Percentiles rank a stretch among this genome's conserved stretches.
Evolutionary conservation across 495 filamentous ascomycete genomes (phyloP).

Genomic region (Talaromyces proteolyticus): DNA sequence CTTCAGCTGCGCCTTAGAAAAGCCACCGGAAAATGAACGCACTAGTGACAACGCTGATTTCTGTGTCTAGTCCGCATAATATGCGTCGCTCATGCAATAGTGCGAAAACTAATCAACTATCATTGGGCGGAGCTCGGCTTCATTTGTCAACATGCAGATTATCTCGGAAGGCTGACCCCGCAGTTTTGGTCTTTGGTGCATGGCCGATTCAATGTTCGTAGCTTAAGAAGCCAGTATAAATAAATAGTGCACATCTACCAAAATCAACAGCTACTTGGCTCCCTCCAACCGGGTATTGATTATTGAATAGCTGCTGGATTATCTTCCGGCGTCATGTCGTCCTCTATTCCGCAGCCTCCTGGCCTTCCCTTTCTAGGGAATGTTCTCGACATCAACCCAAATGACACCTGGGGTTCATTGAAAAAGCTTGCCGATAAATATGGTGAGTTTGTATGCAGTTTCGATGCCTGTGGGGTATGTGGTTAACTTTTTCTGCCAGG

Average conservation of each 20-base stretch:
- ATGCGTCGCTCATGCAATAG: neutral
- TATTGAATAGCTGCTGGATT: neutral
- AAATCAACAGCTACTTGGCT: neutral
- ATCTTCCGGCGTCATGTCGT: slow-evolving; percentile 28
- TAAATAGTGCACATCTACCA: neutral
- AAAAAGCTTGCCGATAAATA: slow-evolving; percentile 59
- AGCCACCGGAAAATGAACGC: neutral
- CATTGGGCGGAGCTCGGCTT: neutral
- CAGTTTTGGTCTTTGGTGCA: neutral
- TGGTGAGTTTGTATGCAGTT: slow-evolving; percentile 26
- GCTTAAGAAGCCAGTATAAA: neutral
- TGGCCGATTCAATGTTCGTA: neutral
- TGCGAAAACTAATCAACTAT: neutral
- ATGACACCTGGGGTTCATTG: slow-evolving; percentile 56
- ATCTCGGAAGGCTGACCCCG: neutral
- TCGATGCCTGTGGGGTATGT: neutral
- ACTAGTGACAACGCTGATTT: neutral
- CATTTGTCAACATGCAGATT: neutral
- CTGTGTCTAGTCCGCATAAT: neutral
- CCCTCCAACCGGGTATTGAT: neutral
- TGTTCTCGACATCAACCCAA: slow-evolving; percentile 53
- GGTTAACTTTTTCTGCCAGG: slow-evolving; percentile 28
- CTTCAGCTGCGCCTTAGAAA: neutral
- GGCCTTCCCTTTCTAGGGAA: slow-evolving; percentile 65
- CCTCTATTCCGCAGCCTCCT: slow-evolving; percentile 55